Evolutionary conservation across 371 early-diverging fungal genomes (phyloP).

Genomic region (Cokeromyces recurvatus): DNA sequence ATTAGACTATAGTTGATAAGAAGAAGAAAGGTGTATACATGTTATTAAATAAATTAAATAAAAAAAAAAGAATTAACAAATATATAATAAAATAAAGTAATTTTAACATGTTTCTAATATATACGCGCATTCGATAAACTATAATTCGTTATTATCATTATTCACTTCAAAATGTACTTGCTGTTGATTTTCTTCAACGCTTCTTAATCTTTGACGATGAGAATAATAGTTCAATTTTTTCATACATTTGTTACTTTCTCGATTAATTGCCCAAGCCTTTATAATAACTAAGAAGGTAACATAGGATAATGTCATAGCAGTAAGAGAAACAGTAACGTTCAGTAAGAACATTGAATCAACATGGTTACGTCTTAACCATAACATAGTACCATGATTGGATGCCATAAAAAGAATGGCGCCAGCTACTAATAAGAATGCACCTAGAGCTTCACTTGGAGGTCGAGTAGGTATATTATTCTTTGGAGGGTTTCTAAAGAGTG

Average conservation of each 20-base stretch:
- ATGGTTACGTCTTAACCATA: conserved; percentile 27
- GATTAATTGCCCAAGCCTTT: conserved; percentile 32
- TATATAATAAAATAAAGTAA: no score
- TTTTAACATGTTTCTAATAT: no score
- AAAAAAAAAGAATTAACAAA: no score
- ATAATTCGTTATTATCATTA: no score
- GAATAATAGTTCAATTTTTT: no score
- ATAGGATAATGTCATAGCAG: conserved; percentile 25
- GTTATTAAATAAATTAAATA: no score
- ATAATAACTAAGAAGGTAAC: conserved; percentile 24
- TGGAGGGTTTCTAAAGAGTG: conserved; percentile 19
- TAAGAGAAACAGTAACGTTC: conserved; percentile 30
- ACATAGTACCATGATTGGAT: conserved; percentile 32
- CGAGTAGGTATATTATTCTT: conserved; percentile 16
- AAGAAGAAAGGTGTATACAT: no score
- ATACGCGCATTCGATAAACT: no score
- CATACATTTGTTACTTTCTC: background rate
- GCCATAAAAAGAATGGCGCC: conserved; percentile 39
- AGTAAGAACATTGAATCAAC: conserved; percentile 36
- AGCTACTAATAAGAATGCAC: conserved; percentile 30
- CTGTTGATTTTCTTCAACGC: no score
- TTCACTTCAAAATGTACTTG: no score
- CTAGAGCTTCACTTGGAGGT: conserved; percentile 31
- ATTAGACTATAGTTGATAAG: no score
- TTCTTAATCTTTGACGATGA: no score